Conservation (phyloP, 257 asterid species). For the Penstemon eatonii region DNA sequence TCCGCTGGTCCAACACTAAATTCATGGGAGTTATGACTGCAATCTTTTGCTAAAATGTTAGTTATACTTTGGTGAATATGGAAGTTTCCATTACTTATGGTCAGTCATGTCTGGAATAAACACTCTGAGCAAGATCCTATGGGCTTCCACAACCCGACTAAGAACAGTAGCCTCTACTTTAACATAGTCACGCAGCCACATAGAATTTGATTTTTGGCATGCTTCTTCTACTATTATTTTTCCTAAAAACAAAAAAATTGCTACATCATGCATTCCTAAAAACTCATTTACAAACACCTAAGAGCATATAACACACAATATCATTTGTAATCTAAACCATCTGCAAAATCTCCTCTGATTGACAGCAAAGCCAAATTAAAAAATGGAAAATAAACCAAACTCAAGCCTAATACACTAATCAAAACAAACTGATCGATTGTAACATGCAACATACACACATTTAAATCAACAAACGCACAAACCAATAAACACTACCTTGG, state of each 20-base stretch:
- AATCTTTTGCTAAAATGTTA: background rate
- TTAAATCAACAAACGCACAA: background rate
- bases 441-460: background rate
- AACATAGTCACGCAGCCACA: slow-evolving; percentile 13
- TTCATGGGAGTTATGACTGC: background rate
- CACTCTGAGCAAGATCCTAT: background rate
- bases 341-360: slow-evolving; percentile 15
- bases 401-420: slow-evolving; percentile 19
- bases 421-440: slow-evolving; percentile 11
- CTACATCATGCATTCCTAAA: background rate
- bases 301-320: background rate
- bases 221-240: background rate
- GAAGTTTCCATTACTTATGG: too few relatives aligned
- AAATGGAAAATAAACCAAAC: slow-evolving; percentile 13
- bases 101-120: background rate
- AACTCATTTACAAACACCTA: background rate
- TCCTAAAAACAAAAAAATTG: background rate
- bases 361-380: slow-evolving; percentile 12
- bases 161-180: background rate
- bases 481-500: slow-evolving; percentile 52
- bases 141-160: slow-evolving; percentile 2
- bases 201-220: background rate
- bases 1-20: too few relatives aligned
- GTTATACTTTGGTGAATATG: background rate
- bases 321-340: slow-evolving; percentile 7